Conservation (phyloP, 2,329 filamentous ascomycete genomes). For the Phyllosticta citribraziliensis region DNA sequence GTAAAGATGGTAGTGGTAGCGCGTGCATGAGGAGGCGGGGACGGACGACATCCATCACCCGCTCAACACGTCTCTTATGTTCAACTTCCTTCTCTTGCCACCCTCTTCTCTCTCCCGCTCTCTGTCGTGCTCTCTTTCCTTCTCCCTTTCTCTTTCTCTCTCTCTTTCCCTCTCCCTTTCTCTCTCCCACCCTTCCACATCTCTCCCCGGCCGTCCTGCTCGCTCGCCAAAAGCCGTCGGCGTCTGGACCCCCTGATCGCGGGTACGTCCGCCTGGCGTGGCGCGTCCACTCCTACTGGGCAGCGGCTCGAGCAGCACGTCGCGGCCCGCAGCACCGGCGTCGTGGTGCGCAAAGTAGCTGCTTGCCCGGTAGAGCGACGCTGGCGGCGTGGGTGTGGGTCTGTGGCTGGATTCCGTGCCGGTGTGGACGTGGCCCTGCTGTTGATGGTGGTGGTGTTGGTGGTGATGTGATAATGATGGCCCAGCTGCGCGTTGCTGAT, state of each 20-base stretch:
- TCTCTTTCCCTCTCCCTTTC: background rate
- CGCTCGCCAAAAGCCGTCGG: background rate
- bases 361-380: background rate
- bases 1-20: too few relatives aligned
- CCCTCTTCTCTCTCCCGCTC: constrained; percentile 1
- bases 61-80: constrained; percentile 11
- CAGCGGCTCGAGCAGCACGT: background rate
- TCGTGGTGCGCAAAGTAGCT: background rate
- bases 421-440: background rate
- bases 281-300: too few relatives aligned
- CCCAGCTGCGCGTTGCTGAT: background rate
- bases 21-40: too few relatives aligned
- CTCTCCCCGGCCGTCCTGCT: too few relatives aligned
- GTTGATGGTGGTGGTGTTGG: background rate
- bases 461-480: background rate
- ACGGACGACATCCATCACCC: background rate
- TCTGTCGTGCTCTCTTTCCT: background rate
- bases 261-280: background rate
- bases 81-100: constrained; percentile 12
- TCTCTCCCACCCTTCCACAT: background rate
- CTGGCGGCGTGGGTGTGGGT: background rate
- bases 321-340: too few relatives aligned
- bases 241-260: background rate
- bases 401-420: background rate
- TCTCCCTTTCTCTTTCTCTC: background rate